These are phyloP conservation scores for Thecaphora thlaspeos DNA, from an alignment of 1,284 basidiomycete genomes.

Conservation along the genomic window DNA sequence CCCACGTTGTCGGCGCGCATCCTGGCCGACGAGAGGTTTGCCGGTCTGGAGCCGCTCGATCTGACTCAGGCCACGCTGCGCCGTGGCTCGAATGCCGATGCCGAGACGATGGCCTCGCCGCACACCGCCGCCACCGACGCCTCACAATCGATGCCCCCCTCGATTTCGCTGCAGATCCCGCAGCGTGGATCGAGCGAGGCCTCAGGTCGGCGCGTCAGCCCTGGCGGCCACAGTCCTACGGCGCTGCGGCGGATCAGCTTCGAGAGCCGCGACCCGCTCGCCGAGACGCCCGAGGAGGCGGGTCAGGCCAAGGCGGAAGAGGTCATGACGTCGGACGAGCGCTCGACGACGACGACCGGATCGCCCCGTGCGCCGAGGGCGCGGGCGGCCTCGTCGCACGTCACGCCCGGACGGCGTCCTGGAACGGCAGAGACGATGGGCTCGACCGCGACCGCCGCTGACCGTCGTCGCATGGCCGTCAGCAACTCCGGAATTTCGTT, in stretches of 20 bases:
- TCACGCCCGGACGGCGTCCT: too few relatives aligned
- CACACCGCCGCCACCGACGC: too few relatives aligned
- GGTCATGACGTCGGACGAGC: too few relatives aligned
- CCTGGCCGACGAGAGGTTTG: conserved; percentile 1
- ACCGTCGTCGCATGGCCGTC: neutral
- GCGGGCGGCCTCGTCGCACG: too few relatives aligned
- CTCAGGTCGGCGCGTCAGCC: neutral
- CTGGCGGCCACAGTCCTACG: neutral
- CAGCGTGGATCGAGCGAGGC: neutral
- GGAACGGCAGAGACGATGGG: too few relatives aligned
- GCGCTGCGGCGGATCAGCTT: neutral
- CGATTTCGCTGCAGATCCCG: neutral
- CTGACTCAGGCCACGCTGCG: neutral
- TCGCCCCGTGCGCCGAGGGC: too few relatives aligned
- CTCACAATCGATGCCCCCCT: too few relatives aligned
- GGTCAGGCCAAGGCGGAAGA: neutral
- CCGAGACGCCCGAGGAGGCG: neutral
- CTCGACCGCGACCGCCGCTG: too few relatives aligned
- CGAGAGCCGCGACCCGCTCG: neutral
- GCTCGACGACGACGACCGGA: too few relatives aligned
- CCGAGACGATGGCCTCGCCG: neutral
- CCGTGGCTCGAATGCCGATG: neutral
- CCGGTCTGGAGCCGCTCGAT: neutral
- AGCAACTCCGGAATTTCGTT: conserved; percentile 1
- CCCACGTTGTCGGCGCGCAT: conserved; percentile 4